Base-by-base conservation (phyloP, 2,329 filamentous ascomycete genomes). In the Penicillium sp. region DNA sequence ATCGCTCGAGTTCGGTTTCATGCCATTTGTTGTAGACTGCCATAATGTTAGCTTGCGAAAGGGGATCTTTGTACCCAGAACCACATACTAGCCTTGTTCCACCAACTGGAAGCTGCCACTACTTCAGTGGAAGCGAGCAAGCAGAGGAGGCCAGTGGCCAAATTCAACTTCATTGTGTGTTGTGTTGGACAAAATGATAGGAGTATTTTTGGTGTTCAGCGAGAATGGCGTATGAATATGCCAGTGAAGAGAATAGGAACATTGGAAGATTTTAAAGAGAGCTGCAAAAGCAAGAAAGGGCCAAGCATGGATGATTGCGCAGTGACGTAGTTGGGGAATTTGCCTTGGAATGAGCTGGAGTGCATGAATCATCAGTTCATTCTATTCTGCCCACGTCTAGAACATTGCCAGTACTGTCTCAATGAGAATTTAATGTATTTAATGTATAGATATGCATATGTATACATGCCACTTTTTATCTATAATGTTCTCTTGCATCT, bases 11-110 rank as follows among this genome's bases (percentile, higher is more conserved):
- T 82, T 99, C 94, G 23, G 91, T 96, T 81, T 97, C 88, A 70
- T 97, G 93, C 94, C 94, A 99, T 75, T 94, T 97, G 79, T 97
- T 97, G 82, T 97, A 97, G 16, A 88, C 93, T 96, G 70, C 15
- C 45, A 38, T 39, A 54, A 31, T 39, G 34, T 58, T 57, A 50
- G 46, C 31, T 56, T 55, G 15, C 27, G 2, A 52, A 16, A 15
- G 10, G 19, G 8, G 1, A 25, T 52, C 11, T 34, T n/a, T 33
- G 11, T 33, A 11, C 1, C n/a, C 8, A 34, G 21, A 44, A 41
- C 3, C 47, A 78, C 89, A 68, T 83, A 96, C 92, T 88, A 71
- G 91, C 81, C 77, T 91, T 94, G 72, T 84, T 74, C 85, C 96
- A 92, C 92, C 92, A 97, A 75, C 79, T 89, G 78, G 87, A 92